Percentiles rank a stretch among this genome's conserved stretches.
phyloP scores from a whole-genome alignment of 257 asterid genomes.

The Echites panduratus region DNA sequence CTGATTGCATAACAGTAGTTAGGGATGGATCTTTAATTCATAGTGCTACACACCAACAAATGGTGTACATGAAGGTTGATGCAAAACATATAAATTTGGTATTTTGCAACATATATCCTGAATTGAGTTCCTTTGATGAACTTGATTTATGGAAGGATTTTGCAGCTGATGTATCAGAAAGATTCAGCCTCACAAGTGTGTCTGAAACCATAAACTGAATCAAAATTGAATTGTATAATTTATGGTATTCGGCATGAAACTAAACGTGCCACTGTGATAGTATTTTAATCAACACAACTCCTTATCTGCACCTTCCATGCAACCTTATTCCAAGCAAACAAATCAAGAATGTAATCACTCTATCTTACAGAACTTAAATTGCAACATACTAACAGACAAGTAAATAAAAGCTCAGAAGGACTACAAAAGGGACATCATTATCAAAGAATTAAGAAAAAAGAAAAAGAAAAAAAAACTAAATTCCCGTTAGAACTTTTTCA shows the following conservation, averaged over 20 bases:
- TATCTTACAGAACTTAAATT: neutral
- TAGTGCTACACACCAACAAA: neutral
- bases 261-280: neutral
- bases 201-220: neutral
- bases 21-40: neutral
- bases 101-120: neutral
- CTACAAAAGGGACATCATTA: neutral
- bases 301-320: neutral
- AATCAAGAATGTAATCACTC: conserved; percentile 3
- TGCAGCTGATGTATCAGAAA: neutral
- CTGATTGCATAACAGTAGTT: neutral
- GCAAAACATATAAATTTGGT: neutral
- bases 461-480: neutral
- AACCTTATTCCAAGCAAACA: neutral
- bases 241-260: neutral
- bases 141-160: neutral
- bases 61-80: neutral
- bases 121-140: neutral
- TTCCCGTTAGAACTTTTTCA: neutral
- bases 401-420: neutral
- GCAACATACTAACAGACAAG: neutral
- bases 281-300: neutral
- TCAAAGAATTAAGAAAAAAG: no score
- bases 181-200: neutral
- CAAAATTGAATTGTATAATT: neutral